Conservation (phyloP, 768 basidiomycete species). For the Pleurotus platypus region DNA sequence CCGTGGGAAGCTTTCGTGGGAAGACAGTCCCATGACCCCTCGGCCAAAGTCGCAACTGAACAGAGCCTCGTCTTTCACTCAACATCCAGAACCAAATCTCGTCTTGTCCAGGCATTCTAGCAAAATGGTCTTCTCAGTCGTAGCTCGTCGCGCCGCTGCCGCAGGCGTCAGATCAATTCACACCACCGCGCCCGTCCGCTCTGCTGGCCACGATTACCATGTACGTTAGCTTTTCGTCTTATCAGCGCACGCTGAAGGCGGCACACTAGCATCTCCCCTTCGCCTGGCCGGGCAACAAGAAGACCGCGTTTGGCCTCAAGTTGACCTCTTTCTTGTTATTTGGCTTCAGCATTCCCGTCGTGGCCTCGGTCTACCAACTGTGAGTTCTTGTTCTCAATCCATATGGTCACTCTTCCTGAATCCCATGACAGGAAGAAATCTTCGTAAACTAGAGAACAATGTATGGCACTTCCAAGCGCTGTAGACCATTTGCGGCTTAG, state of each 20-base stretch:
- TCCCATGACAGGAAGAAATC: too few relatives aligned
- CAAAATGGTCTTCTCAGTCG: constrained; percentile 36
- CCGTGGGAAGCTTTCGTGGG: too few relatives aligned
- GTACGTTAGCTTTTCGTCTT: constrained; percentile 28
- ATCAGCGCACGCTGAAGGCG: constrained; percentile 10
- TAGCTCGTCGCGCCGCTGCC: constrained; percentile 33
- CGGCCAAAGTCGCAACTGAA: neutral
- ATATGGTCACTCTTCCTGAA: too few relatives aligned
- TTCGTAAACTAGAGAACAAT: too few relatives aligned
- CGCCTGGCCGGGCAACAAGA: constrained; percentile 47
- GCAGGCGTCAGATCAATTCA: constrained; percentile 27
- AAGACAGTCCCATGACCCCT: neutral
- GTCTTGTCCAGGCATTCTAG: neutral
- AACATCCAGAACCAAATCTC: constrained; percentile 10
- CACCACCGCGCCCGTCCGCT: constrained; percentile 36
- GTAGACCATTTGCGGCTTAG: too few relatives aligned
- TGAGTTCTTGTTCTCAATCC: constrained; percentile 29
- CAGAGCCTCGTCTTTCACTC: too few relatives aligned
- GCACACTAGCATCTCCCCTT: constrained; percentile 52
- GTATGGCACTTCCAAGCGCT: too few relatives aligned
- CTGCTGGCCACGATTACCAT: constrained; percentile 54
- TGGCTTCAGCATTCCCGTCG: constrained; percentile 69
- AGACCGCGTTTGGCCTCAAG: constrained; percentile 46
- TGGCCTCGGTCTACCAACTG: constrained; percentile 62
- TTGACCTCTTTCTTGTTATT: constrained; percentile 39